A percentile compares a stretch with the other conserved stretches of the same genome.
Conservation (phyloP, 2,329 filamentous ascomycete species). For the Talaromyces sp. region DNA sequence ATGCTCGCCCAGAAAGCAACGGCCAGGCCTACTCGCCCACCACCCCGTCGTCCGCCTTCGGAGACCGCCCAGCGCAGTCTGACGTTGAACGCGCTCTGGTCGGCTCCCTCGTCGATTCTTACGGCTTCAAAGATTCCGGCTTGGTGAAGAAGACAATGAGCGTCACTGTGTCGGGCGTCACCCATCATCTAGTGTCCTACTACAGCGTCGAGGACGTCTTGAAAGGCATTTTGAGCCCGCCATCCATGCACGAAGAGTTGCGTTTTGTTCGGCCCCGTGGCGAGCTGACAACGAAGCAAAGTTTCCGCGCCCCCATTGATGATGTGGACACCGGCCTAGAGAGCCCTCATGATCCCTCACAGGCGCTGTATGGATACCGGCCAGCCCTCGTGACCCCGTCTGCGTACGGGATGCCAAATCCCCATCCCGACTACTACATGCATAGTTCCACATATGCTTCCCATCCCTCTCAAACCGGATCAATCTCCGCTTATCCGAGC, state of each 20-base stretch:
- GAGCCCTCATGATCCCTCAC: conserved; percentile 33
- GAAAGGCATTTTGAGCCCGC: conserved; percentile 54
- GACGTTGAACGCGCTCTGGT: conserved; percentile 59
- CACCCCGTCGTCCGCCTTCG: conserved; percentile 27
- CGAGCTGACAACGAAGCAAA: conserved; percentile 59
- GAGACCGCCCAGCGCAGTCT: conserved; percentile 33
- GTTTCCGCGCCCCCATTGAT: conserved; percentile 63
- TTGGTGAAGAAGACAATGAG: conserved; percentile 92
- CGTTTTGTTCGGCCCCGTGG: conserved; percentile 50
- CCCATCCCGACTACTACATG: conserved; percentile 34
- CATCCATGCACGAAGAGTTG: conserved; percentile 51
- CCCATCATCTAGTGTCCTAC: conserved; percentile 84
- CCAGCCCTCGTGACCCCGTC: conserved; percentile 31
- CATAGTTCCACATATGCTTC: conserved; percentile 28
- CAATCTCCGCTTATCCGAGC: conserved; percentile 32
- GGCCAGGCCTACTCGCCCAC: conserved; percentile 37
- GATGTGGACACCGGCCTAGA: conserved; percentile 49
- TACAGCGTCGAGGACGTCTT: conserved; percentile 79
- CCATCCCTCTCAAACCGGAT: conserved; percentile 29
- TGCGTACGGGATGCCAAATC: conserved; percentile 30
- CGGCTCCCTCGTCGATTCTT: conserved; percentile 83
- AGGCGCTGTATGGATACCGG: conserved; percentile 39
- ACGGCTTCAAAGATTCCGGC: conserved; percentile 76
- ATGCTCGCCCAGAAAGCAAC: conserved; percentile 41
- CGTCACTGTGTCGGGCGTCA: conserved; percentile 66